phyloP scores from a whole-genome alignment of 1,284 basidiomycete genomes.

The Lentinus polychrous region DNA sequence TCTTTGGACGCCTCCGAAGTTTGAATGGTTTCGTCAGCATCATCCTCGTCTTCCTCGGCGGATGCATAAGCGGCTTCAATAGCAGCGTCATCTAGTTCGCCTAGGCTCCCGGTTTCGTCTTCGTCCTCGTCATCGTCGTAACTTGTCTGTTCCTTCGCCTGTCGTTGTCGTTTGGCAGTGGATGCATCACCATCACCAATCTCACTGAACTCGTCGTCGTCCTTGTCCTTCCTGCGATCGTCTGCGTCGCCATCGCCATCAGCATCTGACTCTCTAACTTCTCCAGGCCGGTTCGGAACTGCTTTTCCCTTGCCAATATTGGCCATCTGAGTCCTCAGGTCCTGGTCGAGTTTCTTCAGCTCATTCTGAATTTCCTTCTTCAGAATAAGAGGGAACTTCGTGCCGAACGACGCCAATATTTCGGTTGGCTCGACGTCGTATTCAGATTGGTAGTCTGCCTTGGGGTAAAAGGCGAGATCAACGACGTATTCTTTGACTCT shows the following conservation, averaged over 20 bases:
- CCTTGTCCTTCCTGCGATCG: conserved; percentile 33
- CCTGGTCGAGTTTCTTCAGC: conserved; percentile 81
- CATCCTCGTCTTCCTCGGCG: conserved; percentile 30
- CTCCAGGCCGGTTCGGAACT: conserved; percentile 37
- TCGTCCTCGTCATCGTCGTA: conserved; percentile 51
- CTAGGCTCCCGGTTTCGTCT: conserved; percentile 43
- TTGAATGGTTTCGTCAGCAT: conserved; percentile 15
- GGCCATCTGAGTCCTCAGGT: conserved; percentile 74
- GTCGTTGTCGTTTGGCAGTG: conserved; percentile 40
- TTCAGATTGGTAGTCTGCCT: conserved; percentile 79
- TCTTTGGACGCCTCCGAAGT: conserved; percentile 26
- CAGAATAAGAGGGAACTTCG: conserved; percentile 77
- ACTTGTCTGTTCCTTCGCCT: conserved; percentile 41
- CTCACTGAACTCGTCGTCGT: conserved; percentile 37
- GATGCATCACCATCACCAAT: conserved; percentile 27
- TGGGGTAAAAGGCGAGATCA: conserved; percentile 82
- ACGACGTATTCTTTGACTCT: conserved; percentile 83
- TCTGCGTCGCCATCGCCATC: conserved; percentile 64
- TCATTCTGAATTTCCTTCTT: conserved; percentile 86
- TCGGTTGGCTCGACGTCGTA: conserved; percentile 76
- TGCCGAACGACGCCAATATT: conserved; percentile 69
- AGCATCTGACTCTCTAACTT: conserved; percentile 34
- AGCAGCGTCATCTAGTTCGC: conserved; percentile 51
- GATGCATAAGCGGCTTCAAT: conserved; percentile 67
- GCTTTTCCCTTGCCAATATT: conserved; percentile 78